These are phyloP conservation scores for Pichia membranifaciens DNA, from an alignment of 805 yeast species.

Conservation along the genomic window DNA sequence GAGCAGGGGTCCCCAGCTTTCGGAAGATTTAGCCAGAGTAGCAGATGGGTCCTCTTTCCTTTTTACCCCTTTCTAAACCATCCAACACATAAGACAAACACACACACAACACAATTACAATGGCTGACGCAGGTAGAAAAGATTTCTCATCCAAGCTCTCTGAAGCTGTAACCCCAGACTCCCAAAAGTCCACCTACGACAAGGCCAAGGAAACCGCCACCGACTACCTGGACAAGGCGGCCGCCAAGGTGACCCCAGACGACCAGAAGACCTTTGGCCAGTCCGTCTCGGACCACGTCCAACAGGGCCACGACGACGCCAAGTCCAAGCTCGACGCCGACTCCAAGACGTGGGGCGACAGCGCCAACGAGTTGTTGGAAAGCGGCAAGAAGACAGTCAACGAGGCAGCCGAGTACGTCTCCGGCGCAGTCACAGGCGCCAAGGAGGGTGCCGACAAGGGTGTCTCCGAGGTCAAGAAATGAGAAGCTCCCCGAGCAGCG, in stretches of 20 bases:
- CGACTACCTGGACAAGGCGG: conserved; percentile 58
- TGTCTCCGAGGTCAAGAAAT: conserved; percentile 21
- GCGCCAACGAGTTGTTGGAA: conserved; percentile 41
- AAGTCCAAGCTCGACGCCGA: background rate
- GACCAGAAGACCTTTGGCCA: conserved; percentile 64
- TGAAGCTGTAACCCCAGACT: conserved; percentile 69
- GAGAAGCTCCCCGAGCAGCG: too few relatives aligned
- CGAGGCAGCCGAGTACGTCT: conserved; percentile 46
- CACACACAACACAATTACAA: conserved; percentile 8
- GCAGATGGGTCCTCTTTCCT: background rate
- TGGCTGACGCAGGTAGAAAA: conserved; percentile 56
- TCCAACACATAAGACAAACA: conserved; percentile 3
- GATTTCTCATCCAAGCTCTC: conserved; percentile 58
- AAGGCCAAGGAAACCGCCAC: conserved; percentile 70
- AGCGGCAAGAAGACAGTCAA: conserved; percentile 43
- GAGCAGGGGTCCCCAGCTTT: background rate
- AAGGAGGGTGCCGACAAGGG: conserved; percentile 26
- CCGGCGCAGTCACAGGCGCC: conserved; percentile 64
- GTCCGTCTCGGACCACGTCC: conserved; percentile 41
- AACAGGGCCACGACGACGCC: conserved; percentile 43
- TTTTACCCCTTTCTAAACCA: background rate
- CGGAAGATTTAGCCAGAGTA: background rate
- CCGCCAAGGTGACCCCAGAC: conserved; percentile 57
- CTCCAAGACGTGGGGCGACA: conserved; percentile 33
- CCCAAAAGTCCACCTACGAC: conserved; percentile 59